These are phyloP conservation scores for Aspergillus baeticus DNA, from an alignment of 495 filamentous ascomycete species.

Conservation along the genomic window DNA sequence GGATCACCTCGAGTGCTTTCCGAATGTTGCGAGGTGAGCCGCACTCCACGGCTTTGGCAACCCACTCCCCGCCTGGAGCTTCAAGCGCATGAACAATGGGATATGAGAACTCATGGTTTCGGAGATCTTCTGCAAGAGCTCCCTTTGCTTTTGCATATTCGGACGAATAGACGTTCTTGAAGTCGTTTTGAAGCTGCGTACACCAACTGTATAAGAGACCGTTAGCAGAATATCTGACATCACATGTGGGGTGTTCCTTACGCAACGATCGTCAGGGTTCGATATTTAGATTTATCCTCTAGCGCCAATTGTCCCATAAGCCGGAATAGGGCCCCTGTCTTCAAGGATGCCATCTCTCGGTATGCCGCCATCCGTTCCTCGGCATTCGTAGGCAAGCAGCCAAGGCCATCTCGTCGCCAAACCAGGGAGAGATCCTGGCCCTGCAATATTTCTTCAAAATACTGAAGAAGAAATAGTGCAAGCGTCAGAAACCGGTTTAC, in stretches of 20 bases:
- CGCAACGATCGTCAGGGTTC: conserved; percentile 21
- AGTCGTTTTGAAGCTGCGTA: conserved; percentile 33
- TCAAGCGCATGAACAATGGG: conserved; percentile 29
- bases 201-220: conserved; percentile 22
- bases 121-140: conserved; percentile 28
- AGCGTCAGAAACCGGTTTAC: conserved; percentile 19
- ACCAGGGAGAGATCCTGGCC: conserved; percentile 35
- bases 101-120: conserved; percentile 30
- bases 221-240: neutral
- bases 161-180: conserved; percentile 33
- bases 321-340: conserved; percentile 25
- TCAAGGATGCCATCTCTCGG: conserved; percentile 20
- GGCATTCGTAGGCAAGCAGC: conserved; percentile 10
- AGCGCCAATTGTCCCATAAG: conserved; percentile 22
- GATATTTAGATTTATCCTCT: conserved; percentile 18
- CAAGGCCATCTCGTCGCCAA: conserved; percentile 32
- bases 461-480: conserved; percentile 22
- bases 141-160: conserved; percentile 30
- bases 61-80: conserved; percentile 18
- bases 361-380: conserved; percentile 18
- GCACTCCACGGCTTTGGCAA: conserved; percentile 15
- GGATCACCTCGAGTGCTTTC: conserved; percentile 19
- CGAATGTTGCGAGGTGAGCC: conserved; percentile 21
- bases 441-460: conserved; percentile 28
- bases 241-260: conserved; percentile 6